Evolutionary conservation across 768 basidiomycete species (phyloP), one percentile per base, ranked within the genome.

Genomic region (Amanita inopinata): DNA sequence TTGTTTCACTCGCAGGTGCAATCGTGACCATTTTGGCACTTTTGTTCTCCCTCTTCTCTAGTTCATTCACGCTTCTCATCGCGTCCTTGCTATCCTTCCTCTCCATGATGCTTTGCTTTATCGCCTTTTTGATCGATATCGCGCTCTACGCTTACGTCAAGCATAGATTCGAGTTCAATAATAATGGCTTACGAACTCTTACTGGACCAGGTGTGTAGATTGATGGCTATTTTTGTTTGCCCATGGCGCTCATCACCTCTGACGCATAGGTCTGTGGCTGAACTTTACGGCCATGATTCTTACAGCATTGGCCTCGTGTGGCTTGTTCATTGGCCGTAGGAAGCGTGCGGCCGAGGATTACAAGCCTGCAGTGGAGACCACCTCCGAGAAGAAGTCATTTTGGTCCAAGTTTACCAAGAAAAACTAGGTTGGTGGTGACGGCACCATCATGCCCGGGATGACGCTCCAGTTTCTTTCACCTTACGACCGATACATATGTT

Each of bases 41-140:
- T 49, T 55, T 76, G 34, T 60, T 80, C 45, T 74, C 77, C 2
- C 63, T 86, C 39, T 81, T 78, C 17, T 67, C 71, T 27, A 76
- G 80, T 45, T 46, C 60, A 28, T 73, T 67, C 6, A 64, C 83
- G 22, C 70, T 75, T 12, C 71, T 87, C 27, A 48, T 82, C 38
- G 80, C 84, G 2, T 67, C 83, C 15, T 53, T 83, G 18, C 56
- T 74, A n/a, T 69, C 85, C 9, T 83, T 84, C 70, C 65, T 87
- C 41, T 83, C 82, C 5, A 79, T 82, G 0, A 47, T 71, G 15
- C 55, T 89, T 33, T 74, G 83, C 2, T 62, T 87, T 43, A 74
- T 87, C 48, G 78, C 83, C 1, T 85, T 89, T 53, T 73, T 74
- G 31, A 75, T 83, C 56, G 84, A 90, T 57, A 80, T 88, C 46